Percentiles rank a stretch among this genome's conserved stretches.
Evolutionary conservation across 305 asterid genomes (phyloP).

Genomic region (Caryopteris hybrid): DNA sequence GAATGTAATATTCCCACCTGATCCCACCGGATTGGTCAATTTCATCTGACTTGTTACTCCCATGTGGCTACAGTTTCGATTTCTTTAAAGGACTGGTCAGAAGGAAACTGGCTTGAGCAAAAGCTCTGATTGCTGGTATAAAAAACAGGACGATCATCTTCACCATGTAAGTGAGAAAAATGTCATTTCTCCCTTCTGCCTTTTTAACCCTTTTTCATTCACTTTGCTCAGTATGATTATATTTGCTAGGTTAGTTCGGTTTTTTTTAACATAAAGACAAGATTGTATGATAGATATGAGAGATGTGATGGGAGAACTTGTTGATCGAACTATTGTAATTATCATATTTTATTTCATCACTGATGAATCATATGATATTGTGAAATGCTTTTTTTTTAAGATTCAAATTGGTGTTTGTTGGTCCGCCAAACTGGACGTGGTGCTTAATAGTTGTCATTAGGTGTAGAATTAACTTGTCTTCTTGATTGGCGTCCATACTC

Average conservation of each 20-base stretch:
- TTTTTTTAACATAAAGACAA: constrained; percentile 3
- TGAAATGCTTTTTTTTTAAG: too few relatives aligned
- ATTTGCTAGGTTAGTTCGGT: constrained; percentile 11
- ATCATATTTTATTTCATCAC: not conserved
- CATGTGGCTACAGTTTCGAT: constrained; percentile 65
- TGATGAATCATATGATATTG: too few relatives aligned
- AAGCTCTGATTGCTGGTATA: not conserved
- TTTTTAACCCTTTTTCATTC: not conserved
- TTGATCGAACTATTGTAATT: too few relatives aligned
- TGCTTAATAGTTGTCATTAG: constrained; percentile 20
- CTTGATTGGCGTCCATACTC: not conserved
- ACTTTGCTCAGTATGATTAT: too few relatives aligned
- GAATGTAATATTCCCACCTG: constrained; percentile 5
- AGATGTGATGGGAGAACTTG: too few relatives aligned
- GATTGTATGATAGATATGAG: too few relatives aligned
- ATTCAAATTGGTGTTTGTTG: too few relatives aligned
- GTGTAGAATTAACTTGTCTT: not conserved
- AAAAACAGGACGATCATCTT: not conserved
- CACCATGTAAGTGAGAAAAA: constrained; percentile 30
- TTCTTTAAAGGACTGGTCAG: constrained; percentile 81
- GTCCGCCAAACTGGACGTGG: too few relatives aligned
- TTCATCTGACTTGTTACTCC: constrained; percentile 8
- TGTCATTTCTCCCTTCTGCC: not conserved
- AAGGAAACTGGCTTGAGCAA: constrained; percentile 44
- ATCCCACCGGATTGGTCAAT: not conserved